Percentiles rank a stretch among this genome's conserved stretches.
Conservation (phyloP, 73 alveolate species). For the Paramecium octaurelia region DNA sequence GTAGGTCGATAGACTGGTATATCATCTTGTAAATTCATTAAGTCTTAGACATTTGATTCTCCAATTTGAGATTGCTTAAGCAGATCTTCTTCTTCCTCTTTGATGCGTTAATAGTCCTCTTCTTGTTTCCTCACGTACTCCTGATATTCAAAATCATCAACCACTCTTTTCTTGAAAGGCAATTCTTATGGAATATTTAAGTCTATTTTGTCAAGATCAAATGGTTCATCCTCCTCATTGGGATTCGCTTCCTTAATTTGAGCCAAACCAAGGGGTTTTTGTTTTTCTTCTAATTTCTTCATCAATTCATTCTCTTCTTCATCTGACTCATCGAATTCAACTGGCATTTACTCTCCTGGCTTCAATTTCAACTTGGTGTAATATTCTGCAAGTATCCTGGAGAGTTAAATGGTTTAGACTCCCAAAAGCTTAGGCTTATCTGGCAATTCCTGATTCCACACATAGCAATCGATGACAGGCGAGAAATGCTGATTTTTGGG, state of each 20-base stretch:
- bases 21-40: background rate
- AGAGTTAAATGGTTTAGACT: background rate
- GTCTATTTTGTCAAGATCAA: conserved; percentile 21
- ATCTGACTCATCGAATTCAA: conserved; percentile 39
- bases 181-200: conserved; percentile 31
- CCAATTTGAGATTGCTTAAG: background rate
- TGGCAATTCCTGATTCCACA: background rate
- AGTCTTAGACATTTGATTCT: background rate
- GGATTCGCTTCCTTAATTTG: conserved; percentile 14
- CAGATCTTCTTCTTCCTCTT: background rate
- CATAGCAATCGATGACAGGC: conserved; percentile 29
- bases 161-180: conserved; percentile 18
- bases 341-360: conserved; percentile 11
- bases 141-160: background rate
- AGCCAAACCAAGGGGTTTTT: background rate
- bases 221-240: conserved; percentile 1
- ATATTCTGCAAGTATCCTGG: background rate
- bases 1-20: background rate
- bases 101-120: background rate
- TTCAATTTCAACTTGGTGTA: background rate
- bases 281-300: background rate
- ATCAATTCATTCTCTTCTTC: conserved; percentile 33
- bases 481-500: conserved; percentile 24
- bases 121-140: background rate
- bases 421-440: background rate